Conservation (phyloP, 2,329 filamentous ascomycete species). For the Cyphellophora europaea region DNA sequence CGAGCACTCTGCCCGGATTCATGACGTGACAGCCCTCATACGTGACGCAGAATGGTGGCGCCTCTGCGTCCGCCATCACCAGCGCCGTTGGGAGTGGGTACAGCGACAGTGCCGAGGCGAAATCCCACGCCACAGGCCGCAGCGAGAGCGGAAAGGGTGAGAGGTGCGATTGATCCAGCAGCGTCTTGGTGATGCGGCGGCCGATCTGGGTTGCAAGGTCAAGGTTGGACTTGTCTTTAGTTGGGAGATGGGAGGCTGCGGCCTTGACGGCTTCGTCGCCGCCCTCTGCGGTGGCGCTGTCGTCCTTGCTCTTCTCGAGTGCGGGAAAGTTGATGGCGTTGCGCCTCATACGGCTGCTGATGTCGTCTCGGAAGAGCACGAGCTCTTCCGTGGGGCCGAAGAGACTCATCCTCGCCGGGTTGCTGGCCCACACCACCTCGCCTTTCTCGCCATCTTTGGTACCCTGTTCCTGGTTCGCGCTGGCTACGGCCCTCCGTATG, state of each 20-base stretch:
- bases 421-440: constrained; percentile 78
- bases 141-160: constrained; percentile 73
- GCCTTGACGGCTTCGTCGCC: constrained; percentile 30
- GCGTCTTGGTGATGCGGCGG: constrained; percentile 75
- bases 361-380: constrained; percentile 77
- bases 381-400: constrained; percentile 87
- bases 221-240: constrained; percentile 16
- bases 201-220: constrained; percentile 38
- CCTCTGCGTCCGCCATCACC: constrained; percentile 72
- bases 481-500: constrained; percentile 68
- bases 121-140: constrained; percentile 86
- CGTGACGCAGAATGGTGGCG: constrained; percentile 73
- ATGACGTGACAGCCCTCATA: constrained; percentile 95
- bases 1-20: constrained; percentile 73
- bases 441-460: constrained; percentile 47
- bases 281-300: constrained; percentile 25
- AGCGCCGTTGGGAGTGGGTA: constrained; percentile 84
- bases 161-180: constrained; percentile 83
- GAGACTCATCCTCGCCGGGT: constrained; percentile 70
- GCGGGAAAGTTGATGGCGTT: constrained; percentile 62
- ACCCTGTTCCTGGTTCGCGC: constrained; percentile 63
- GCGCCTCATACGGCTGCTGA: constrained; percentile 68
- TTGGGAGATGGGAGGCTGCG: constrained; percentile 17
- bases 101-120: constrained; percentile 62
- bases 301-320: constrained; percentile 19